A percentile compares a stretch with the other conserved stretches of the same genome.
These are phyloP conservation scores for Aspergillus panamensis DNA, from an alignment of 495 filamentous ascomycete species.

Conservation along the genomic window DNA sequence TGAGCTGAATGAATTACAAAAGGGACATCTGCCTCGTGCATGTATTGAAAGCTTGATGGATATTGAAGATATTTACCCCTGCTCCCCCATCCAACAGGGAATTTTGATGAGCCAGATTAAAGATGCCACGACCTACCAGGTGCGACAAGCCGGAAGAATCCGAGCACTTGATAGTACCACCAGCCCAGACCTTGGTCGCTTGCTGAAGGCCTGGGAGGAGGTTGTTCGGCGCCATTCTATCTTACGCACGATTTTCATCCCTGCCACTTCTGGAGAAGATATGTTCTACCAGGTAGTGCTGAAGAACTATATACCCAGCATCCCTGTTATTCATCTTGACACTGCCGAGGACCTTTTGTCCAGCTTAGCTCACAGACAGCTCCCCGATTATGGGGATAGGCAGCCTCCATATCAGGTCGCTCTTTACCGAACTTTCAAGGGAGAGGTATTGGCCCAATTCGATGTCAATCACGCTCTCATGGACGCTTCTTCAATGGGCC, in stretches of 20 bases:
- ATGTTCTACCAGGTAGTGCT: conserved; percentile 12
- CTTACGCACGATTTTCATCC: conserved; percentile 13
- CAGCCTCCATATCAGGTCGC: conserved; percentile 13
- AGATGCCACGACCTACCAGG: conserved; percentile 11
- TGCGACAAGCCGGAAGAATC: conserved; percentile 10
- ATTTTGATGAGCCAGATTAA: conserved; percentile 16
- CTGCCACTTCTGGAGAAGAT: conserved; percentile 6
- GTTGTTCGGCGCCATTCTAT: conserved; percentile 12
- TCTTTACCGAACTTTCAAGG: background rate
- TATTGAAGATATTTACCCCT: conserved; percentile 13
- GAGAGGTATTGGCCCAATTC: conserved; percentile 6
- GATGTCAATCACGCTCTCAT: conserved; percentile 16
- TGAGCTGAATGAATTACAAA: background rate
- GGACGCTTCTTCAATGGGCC: conserved; percentile 12
- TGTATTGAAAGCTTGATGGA: background rate
- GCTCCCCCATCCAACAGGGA: conserved; percentile 17
- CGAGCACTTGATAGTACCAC: background rate
- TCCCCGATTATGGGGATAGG: background rate
- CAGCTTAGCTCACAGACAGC: background rate
- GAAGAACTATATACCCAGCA: background rate
- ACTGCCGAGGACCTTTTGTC: background rate
- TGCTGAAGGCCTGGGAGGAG: conserved; percentile 1
- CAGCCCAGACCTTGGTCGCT: background rate
- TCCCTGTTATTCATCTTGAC: background rate
- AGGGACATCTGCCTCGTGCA: background rate